phyloP scores from a whole-genome alignment of 495 filamentous ascomycete species.

The Parathielavia hyrcaniae region DNA sequence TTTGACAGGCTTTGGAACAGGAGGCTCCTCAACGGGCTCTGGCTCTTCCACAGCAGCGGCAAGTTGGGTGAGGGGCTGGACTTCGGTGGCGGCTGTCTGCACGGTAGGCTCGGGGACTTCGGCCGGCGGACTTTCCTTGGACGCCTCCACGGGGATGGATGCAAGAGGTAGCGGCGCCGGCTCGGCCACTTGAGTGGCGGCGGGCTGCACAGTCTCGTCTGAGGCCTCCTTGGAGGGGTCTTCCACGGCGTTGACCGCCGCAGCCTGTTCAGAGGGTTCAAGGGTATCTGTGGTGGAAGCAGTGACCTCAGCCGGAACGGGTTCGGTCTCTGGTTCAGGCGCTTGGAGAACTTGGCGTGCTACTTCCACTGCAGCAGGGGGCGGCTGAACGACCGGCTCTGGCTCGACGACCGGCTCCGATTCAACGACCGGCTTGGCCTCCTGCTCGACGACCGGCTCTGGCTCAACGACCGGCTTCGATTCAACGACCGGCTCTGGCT shows the following conservation, averaged over 20 bases:
- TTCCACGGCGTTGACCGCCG: slow-evolving; percentile 1
- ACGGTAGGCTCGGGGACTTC: background rate
- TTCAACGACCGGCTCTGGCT: no score
- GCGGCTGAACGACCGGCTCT: background rate
- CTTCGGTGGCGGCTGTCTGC: slow-evolving; percentile 4
- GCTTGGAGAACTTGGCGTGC: background rate
- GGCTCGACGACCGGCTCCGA: background rate
- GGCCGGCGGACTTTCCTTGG: background rate
- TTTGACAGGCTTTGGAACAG: slow-evolving; percentile 9
- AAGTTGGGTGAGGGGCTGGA: slow-evolving; percentile 8
- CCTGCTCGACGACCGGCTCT: no score
- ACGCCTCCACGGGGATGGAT: background rate
- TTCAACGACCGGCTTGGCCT: no score
- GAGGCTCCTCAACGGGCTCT: no score
- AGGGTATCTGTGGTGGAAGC: background rate
- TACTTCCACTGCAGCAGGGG: no score
- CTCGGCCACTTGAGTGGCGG: background rate
- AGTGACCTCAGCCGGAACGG: background rate
- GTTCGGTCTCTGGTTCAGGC: background rate
- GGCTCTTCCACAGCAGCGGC: no score
- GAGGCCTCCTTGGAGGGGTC: background rate
- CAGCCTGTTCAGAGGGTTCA: background rate
- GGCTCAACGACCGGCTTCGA: no score
- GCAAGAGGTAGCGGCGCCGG: background rate
- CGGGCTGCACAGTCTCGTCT: background rate